Base-by-base conservation (phyloP, 1,284 basidiomycete species). In the Microbotryum lychnidis-dioicae region DNA sequence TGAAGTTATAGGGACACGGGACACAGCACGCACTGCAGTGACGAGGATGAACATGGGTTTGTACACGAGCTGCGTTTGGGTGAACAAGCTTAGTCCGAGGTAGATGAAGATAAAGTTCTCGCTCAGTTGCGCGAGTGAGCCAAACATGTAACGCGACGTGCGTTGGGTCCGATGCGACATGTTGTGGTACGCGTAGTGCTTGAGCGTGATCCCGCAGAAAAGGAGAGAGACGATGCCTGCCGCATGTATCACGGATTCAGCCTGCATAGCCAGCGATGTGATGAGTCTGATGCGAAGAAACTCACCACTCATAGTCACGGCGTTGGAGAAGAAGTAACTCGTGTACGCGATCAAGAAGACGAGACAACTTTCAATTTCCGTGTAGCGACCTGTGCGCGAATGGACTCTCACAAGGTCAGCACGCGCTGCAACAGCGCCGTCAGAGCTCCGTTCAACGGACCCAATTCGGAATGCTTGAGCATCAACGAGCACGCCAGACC, bases 41-140 rank as follows among this genome's bases (percentile, higher is more conserved):
- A 96, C 87, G 58, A 85, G 79, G 75, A 98, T 96, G 78, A 98
- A 96, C 9, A 98, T 77, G 0, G 94, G 94, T 76, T 97, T 97
- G 77, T 97, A 89, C 69, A 96, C 84, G 82, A 77, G 86, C 82
- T 87, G 67, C 80, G 87, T 77, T 82, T 89, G 68, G 75, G 94
- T 98, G 80, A 98, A 99, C 20, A 98, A 82, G 51, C 89, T 89
- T 68, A 98, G 82, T 25, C 96, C 96, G 66, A 99, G 87, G 76
- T 98, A 98, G 73, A 99, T 93, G 79, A 99, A 99, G 77, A 99
- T 97, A 75, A 98, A 99, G 76, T 98, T 98, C 78, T 99, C 96
- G 27, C 90, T 91, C 25, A 98, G 83, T 72, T 92, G 88, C 0
- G 93, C 91, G 53, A 96, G 84, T 0, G 88, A 89, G 4, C 85